Base-by-base conservation (phyloP, 495 filamentous ascomycete genomes). In the Penicillium psychrofluorescens region DNA sequence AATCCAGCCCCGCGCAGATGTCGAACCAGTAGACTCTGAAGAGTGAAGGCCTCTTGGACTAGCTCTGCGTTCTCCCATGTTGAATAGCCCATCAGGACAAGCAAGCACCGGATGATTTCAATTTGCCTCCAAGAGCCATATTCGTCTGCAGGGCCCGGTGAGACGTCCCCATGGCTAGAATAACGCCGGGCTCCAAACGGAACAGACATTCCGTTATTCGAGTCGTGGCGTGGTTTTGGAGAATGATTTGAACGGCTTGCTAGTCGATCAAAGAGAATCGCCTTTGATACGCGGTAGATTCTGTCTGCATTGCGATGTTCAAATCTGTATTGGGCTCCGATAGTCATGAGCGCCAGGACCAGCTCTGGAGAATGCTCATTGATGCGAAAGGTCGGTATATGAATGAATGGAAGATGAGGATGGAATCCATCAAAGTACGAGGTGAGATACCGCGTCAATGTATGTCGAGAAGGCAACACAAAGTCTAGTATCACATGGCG, bases 381-480 rank as follows among this genome's bases (percentile, higher is more conserved):
- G 37, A 66, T 62, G 36, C 59, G 55, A 8, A 66, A 56, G 2
- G 63, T 66, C 1, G 63, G 63, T 8, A 62, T 45, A 42, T 66
- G 63, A 15, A 66, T 58, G 28, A 62, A 66, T 8, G 63, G 63
- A 32, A 66, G 56, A 43, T 66, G 63, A 8, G 63, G 58, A 15
- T 66, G 63, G 13, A 66, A 66, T 13, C 63, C 63, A 27, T 62
- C 61, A 41, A 66, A 66, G 41, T 62, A 66, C 1, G 63, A 66
- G 7, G 59, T 67, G 12, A 67, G 43, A 33, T 67, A 67, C 33
- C 64, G 53, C 6, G 62, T 66, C 36, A 67, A 39, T 1, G 64
- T 67, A 35, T 67, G 62, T 10, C 64, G 60, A n/a, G 64, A 65
- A 15, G 64, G 64, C 36, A 67, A 43, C 1, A 56, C 60, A 33